Conservation (phyloP, 257 asterid species). For the Gentiana macrophylla region DNA sequence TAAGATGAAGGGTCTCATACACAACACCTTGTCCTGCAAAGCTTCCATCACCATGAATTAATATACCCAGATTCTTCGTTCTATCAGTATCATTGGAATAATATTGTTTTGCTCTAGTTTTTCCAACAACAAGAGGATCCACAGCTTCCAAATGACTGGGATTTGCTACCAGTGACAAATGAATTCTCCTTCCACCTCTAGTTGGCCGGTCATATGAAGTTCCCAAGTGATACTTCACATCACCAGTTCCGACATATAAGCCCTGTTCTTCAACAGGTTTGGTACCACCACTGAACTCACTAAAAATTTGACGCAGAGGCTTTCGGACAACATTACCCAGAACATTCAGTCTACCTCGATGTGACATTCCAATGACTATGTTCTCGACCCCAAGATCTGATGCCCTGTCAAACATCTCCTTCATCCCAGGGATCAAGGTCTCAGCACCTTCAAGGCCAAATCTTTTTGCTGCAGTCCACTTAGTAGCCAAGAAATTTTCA, state of each 20-base stretch:
- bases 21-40: constrained; percentile 99
- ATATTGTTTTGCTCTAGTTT: constrained; percentile 91
- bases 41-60: constrained; percentile 96
- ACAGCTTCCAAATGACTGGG: constrained; percentile 99
- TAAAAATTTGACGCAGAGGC: constrained; percentile 85
- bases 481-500: constrained; percentile 90
- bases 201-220: constrained; percentile 96
- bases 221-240: constrained; percentile 93
- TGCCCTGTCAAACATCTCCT: constrained; percentile 94
- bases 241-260: constrained; percentile 94
- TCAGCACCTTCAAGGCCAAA: constrained; percentile 98
- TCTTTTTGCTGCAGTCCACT: constrained; percentile 92
- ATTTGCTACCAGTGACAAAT: constrained; percentile 85
- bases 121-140: constrained; percentile 88
- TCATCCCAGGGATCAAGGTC: constrained; percentile 98
- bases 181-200: constrained; percentile 92
- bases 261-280: constrained; percentile 85
- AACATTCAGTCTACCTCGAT: constrained; percentile 86
- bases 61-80: constrained; percentile 69
- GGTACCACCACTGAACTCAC: constrained; percentile 86
- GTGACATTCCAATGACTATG: constrained; percentile 97
- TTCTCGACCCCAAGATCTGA: constrained; percentile 96
- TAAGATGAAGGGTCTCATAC: constrained; percentile 93
- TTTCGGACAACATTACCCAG: constrained; percentile 87
- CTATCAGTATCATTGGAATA: constrained; percentile 68